These are phyloP conservation scores for Candolleomyces eurysporus DNA, from an alignment of 768 basidiomycete species.

Conservation along the genomic window DNA sequence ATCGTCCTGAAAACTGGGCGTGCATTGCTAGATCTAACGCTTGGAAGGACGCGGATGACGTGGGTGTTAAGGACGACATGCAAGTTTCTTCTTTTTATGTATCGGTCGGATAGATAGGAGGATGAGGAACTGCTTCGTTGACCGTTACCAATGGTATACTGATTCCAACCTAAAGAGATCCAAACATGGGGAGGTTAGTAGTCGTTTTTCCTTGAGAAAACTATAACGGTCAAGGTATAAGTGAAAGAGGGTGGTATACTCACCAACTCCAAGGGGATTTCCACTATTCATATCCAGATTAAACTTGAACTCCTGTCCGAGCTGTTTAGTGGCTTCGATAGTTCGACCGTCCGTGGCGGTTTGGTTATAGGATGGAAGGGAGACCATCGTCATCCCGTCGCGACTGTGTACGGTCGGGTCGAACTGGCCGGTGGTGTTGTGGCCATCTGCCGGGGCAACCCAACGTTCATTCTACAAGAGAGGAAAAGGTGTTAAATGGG, in stretches of 20 bases:
- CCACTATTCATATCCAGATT: constrained; percentile 15
- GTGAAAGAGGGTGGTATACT: constrained; percentile 12
- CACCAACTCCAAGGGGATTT: constrained; percentile 10
- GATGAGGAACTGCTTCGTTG: constrained; percentile 23
- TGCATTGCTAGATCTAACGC: neutral
- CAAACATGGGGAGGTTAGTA: neutral
- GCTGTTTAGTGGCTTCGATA: constrained; percentile 14
- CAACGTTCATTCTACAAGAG: constrained; percentile 26
- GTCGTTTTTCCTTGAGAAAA: neutral
- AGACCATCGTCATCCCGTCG: constrained; percentile 15
- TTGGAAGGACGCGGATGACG: constrained; percentile 19
- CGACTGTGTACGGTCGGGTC: constrained; percentile 19
- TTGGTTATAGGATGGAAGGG: constrained; percentile 14
- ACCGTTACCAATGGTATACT: constrained; percentile 19
- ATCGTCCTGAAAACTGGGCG: constrained; percentile 6
- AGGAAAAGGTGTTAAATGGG: constrained; percentile 33
- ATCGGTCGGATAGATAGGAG: constrained; percentile 19
- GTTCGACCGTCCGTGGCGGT: constrained; percentile 18
- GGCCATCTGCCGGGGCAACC: constrained; percentile 16
- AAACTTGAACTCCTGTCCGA: constrained; percentile 11
- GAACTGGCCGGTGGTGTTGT: constrained; percentile 18
- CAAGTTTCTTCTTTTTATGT: constrained; percentile 23
- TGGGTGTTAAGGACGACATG: constrained; percentile 27
- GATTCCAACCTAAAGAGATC: constrained; percentile 18
- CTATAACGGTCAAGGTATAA: neutral